Evolutionary conservation across 2,329 filamentous ascomycete species (phyloP).

Genomic region (Trichoderma sp.): DNA sequence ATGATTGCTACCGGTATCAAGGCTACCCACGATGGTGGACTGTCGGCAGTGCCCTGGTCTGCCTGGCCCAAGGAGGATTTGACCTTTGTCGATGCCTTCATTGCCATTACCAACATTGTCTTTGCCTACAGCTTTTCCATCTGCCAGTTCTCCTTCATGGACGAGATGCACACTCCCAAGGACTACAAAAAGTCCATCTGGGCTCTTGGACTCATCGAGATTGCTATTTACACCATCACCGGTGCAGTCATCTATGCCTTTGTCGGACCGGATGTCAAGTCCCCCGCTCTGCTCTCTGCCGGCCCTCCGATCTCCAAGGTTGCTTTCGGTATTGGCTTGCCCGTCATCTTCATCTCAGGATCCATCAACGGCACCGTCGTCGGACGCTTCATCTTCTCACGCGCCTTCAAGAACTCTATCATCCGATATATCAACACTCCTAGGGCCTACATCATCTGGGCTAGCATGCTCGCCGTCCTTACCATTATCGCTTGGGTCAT

Average conservation of each 20-base stretch:
- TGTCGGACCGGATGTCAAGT: conserved; percentile 59
- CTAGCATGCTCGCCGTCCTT: conserved; percentile 51
- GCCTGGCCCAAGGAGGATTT: conserved; percentile 46
- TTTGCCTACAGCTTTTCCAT: conserved; percentile 63
- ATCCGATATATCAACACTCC: conserved; percentile 47
- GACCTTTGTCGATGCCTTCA: conserved; percentile 54
- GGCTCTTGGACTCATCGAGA: conserved; percentile 60
- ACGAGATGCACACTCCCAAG: conserved; percentile 49
- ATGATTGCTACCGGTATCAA: conserved; percentile 62
- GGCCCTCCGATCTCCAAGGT: conserved; percentile 58
- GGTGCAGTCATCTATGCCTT: conserved; percentile 68
- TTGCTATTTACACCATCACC: conserved; percentile 63
- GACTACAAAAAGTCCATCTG: conserved; percentile 55
- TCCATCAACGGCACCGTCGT: conserved; percentile 61
- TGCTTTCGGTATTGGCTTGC: conserved; percentile 67
- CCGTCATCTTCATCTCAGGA: conserved; percentile 72
- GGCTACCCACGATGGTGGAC: conserved; percentile 32
- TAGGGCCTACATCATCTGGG: conserved; percentile 54
- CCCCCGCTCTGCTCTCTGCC: conserved; percentile 67
- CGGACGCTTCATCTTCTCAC: conserved; percentile 45
- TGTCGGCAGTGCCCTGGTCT: conserved; percentile 39
- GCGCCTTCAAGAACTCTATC: conserved; percentile 43
- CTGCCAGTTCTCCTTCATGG: conserved; percentile 53
- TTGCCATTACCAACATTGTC: conserved; percentile 65
- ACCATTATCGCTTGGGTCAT: conserved; percentile 68